Base-by-base conservation (phyloP, 345 rosid genomes). In the Corymbia maculata region DNA sequence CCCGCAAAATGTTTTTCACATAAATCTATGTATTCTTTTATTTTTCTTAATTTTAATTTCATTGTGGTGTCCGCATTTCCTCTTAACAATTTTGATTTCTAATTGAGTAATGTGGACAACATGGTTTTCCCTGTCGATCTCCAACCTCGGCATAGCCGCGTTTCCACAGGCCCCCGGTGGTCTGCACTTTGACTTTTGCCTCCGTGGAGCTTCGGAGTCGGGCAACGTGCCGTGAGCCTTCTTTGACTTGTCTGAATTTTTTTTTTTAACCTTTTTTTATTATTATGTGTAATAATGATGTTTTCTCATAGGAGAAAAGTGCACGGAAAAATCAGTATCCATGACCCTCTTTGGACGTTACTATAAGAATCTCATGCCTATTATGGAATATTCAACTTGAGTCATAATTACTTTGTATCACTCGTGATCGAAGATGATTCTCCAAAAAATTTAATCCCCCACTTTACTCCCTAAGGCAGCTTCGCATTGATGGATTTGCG, bases 311-410 rank as follows among this genome's bases (percentile, higher is more conserved):
- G 6, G 68, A 8, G 5, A 16, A 32, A 32, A 16, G 79, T 8
- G 44, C 44, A 68, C 45, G 9, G 32, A 17, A 36, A 36, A 36
- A 36, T 36, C 9, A 0, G 5, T 9, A 9, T 28, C 30, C 8
- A 2, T 3, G 1, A n/a, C 75, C 15, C 8, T 13, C 17, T n/a
- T 64, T 0, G 4, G 15, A 64, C 4, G 36, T 64, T n/a, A 13
- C 6, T 5, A 13, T 13, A 64, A n/a, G 9, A n/a, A n/a, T 13
- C 19, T 64, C 4, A 6, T 3, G 16, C 3, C 9, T 1, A 0
- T 0, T 7, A 11, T 1, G 2, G 26, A 5, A n/a, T 6, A 2
- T 13, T 64, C 0, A 0, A 64, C 1, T 70, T 3, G 13, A 70
- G 4, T 17, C 13, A 32, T 70, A 70, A 36, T 36, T 17, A 70